Base-by-base conservation (phyloP, 257 asterid species). In the Galeopsis tetrahit region DNA sequence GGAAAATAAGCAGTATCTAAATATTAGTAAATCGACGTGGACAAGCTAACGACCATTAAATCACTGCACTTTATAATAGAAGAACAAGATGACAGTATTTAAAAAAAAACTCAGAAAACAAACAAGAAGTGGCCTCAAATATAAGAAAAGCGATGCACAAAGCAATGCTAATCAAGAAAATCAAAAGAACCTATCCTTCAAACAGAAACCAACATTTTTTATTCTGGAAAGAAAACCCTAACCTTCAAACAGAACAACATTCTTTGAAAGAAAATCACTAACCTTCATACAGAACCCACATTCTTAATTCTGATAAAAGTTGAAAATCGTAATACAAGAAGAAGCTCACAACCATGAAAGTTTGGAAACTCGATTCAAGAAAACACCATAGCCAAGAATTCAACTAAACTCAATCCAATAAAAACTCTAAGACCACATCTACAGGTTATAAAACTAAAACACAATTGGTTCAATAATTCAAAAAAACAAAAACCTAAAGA, bases 1-100 rank as follows among this genome's bases (percentile, higher is more conserved):
- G 61, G 38, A 61, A 81, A 59, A 66, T 32, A 64, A 32, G 28
- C 28, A 21, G 28, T 21, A 21, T 21, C 28, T 21, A 15, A 58
- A 58, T 32, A 10, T 58, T 58, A 32, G 40, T 58, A 10, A 58
- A 32, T 58, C 13, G 13, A 1, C 10, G 14, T 58, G 40, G 40
- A 10, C 40, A 58, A 28, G 40, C 17, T 58, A 15, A 55, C 40
- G 2, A 8, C 34, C 63, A 31, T 31, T 28, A 32, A 31, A 58
- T 10, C 8, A 32, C 35, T 58, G 61, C 34, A 2, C 1, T 57
- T 31, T 4, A 28, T 31, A 57, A 57, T 28, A 57, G 17, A 58
- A 0, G 40, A 10, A 58, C 15, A 15, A 58, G 17, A 17, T 58
- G 32, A 32, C 17, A 10, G 39, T 32, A 10, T 4, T 32, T 55